Base-by-base conservation (phyloP, 2,329 filamentous ascomycete genomes). In the Stagonosporopsis tanaceti region DNA sequence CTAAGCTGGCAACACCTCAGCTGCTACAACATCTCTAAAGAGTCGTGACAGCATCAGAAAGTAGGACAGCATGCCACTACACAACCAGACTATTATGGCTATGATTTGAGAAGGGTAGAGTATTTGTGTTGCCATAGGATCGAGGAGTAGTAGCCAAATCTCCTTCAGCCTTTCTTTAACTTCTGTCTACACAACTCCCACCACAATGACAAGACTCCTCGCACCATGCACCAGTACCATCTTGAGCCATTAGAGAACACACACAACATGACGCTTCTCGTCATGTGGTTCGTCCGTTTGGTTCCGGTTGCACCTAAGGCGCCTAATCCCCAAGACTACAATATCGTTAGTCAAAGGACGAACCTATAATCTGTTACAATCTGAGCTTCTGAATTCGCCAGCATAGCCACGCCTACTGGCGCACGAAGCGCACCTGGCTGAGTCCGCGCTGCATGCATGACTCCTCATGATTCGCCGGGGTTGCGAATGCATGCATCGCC, bases 331-430 rank as follows among this genome's bases (percentile, higher is more conserved):
- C 66, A 72, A 41, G 76, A 78, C 62, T 78, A 77, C 60, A 69
- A 63, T 51, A 63, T 78, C 25, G 70, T 77, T 14, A 76, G 77
- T 6, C 67, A 71, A 24, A 53, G 61, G 15, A 63, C 79, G 1
- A 79, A 57, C 67, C 74, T 2, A 68, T 79, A 6, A 77, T 39
- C 37, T 39, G 37, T 17, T 22, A 9, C 3, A 22, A 9, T 39
- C 14, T 22, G 17, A 79, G 57, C 65, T 80, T 40, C 69, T 70
- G 27, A 48, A 79, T 54, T 66, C 72, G 30, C 75, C 77, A 4
- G 17, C 37, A 39, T 22, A 39, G 17, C 37, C 37, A 22, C 37
- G 12, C 34, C 7, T 9, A 37, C 37, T 17, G 4, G 7, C 37
- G 17, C 20, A 6, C 8, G 37, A 39, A 17, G 17, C 37, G 9